Conservation (phyloP, 2,329 filamentous ascomycete genomes). For the Parafenestella ontariensis region DNA sequence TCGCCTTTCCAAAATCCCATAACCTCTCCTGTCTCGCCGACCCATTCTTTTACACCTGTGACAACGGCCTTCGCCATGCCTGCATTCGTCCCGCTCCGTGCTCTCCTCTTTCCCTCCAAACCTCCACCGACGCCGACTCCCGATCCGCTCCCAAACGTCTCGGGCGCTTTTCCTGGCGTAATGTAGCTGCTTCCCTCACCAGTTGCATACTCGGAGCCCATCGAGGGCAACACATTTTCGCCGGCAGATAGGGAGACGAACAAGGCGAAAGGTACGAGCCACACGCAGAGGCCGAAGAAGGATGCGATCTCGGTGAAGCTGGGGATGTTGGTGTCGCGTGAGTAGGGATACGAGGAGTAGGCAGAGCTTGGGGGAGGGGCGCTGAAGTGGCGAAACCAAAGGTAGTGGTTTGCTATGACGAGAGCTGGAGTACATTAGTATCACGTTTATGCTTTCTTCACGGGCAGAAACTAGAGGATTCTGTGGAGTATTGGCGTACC, state of each 20-base stretch:
- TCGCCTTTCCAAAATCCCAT: slow-evolving; percentile 70
- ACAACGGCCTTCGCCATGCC: slow-evolving; percentile 67
- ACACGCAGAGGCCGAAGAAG: slow-evolving; percentile 95
- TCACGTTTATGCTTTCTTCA: not conserved
- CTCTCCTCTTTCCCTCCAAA: slow-evolving; percentile 43
- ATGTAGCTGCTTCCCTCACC: slow-evolving; percentile 62
- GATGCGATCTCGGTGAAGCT: slow-evolving; percentile 93
- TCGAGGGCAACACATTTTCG: slow-evolving; percentile 92
- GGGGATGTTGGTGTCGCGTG: slow-evolving; percentile 72
- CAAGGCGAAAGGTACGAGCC: slow-evolving; percentile 92
- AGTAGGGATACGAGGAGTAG: slow-evolving; percentile 63
- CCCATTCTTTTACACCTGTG: slow-evolving; percentile 68
- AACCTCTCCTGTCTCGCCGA: slow-evolving; percentile 65
- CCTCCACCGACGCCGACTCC: slow-evolving; percentile 39
- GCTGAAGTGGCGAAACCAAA: slow-evolving; percentile 96
- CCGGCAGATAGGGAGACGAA: slow-evolving; percentile 94
- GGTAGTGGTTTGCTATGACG: slow-evolving; percentile 88
- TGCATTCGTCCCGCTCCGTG: slow-evolving; percentile 61
- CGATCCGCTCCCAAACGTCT: slow-evolving; percentile 27
- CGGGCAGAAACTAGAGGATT: not conserved
- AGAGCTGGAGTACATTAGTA: slow-evolving; percentile 61
- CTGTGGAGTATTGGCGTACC: slow-evolving; percentile 57
- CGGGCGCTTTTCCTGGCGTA: slow-evolving; percentile 51
- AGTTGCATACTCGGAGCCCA: slow-evolving; percentile 77
- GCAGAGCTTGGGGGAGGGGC: slow-evolving; percentile 59